Base-by-base conservation (phyloP, 1,284 basidiomycete genomes). In the Cutaneotrichosporon cutaneum region DNA sequence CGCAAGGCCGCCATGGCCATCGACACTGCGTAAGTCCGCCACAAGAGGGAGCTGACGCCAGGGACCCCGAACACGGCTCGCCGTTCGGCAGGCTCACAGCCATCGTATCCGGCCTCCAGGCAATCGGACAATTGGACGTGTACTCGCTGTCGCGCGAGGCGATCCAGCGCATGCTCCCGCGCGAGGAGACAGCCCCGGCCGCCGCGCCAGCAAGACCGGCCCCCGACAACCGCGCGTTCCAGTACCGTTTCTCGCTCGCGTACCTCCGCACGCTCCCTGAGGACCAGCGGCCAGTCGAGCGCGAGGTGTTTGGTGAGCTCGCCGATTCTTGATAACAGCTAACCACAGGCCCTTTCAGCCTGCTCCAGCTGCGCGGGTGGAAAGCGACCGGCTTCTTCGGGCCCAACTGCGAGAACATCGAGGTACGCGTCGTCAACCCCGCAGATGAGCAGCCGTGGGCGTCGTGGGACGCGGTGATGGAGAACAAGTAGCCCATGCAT, bases 81-180 rank as follows among this genome's bases (percentile, higher is more conserved):
- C 75, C 77, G 4, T 81, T 81, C 65, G 73, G 73, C 22, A 70
- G 72, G 39, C 75, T 81, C 16, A 77, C 79, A 18, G 71, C 75
- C 42, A 72, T 79, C 45, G 74, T 79, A 33, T 74, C 78, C 1
- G 68, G 67, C 32, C 70, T 81, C 21, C 74, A 77, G 1, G 68
- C 74, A 13, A 71, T 77, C 26, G 77, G 76, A 30, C 75, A 79
- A 48, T 70, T 81, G 16, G 80, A 81, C 64, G 77, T 81, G 24
- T 80, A 81, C 66, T 77, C 77, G 7, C 66, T 80, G 44, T 77
- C 80, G 1, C 69, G 74, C 42, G 79, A 80, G 66, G 72, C 77
- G 8, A 72, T 81, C 21, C 77, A 80, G 56, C 70, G 80, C 9
- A 78, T 80, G 75, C 68, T 79, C 2, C 78, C 79, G 6, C 61